Base-by-base conservation (phyloP, 345 rosid species). In the Triadica sebifera region DNA sequence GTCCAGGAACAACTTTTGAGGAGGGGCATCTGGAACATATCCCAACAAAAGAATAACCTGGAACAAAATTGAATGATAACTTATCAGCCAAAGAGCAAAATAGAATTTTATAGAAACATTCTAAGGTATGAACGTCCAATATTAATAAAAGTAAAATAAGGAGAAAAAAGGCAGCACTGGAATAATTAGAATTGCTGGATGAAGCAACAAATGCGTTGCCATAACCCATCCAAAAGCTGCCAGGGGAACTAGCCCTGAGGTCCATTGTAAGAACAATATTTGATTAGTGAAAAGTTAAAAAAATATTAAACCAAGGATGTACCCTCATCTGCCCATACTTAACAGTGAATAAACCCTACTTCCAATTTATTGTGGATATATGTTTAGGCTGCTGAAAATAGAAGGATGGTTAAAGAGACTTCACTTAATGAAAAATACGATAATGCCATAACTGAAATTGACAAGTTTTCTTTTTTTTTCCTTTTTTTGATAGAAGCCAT, bases 171-270 rank as follows among this genome's bases (percentile, higher is more conserved):
- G 34, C 85, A 74, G 37, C 87, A 93, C 98, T n/a, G 97, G 98
- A 78, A 93, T 85, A 1, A 87, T 77, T 73, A 93, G 85, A 63
- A 89, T 77, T 65, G 82, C 89, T 57, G 98, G 97, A 79, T 93
- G 89, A 74, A 95, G 94, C 75, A 96, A 95, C 77, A 91, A 69
- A 82, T 95, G 98, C 15, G 91, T 86, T 65, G 98, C 94, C 80
- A 95, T 83, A 80, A 93, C 94, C 88, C 93, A 88, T 72, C 93
- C 98, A 85, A 95, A 93, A 55, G 97, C 94, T 79, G 99, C 97
- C 85, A 91, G 73, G 41, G 93, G 90, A 78, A 88, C 86, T 67
- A 81, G 58, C 76, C 96, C 99, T 95, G 88, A 74, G 52, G 57
- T 70, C 68, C 79, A 69, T n/a, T 7, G 43, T 74, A 76, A 53